Evolutionary conservation across 2,329 filamentous ascomycete species (phyloP).

Genomic region (Aspergillus tamarii): DNA sequence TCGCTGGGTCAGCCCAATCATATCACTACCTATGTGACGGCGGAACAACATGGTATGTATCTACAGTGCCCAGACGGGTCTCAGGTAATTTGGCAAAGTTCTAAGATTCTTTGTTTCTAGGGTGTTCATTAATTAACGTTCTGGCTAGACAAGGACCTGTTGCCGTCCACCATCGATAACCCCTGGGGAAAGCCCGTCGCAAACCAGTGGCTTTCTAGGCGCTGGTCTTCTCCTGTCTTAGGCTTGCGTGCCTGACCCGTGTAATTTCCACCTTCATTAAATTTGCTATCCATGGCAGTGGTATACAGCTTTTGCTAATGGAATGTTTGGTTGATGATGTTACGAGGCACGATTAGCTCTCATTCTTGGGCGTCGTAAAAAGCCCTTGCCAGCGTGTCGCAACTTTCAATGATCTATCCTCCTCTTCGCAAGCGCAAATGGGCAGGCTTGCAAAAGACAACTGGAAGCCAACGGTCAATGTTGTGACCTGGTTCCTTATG

Average conservation of each 20-base stretch:
- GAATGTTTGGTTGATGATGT: neutral
- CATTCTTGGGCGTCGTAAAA: neutral
- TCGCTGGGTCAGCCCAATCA: neutral
- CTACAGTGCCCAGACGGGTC: neutral
- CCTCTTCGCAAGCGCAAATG: neutral
- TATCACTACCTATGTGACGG: neutral
- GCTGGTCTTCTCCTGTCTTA: neutral
- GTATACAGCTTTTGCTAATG: neutral
- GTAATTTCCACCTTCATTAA: neutral
- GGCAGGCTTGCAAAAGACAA: neutral
- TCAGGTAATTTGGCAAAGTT: neutral
- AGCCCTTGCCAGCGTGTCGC: neutral
- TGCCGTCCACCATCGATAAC: neutral
- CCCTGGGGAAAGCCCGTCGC: neutral
- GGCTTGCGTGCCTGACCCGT: neutral
- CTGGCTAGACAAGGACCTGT: neutral
- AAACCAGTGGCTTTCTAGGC: neutral
- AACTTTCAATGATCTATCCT: neutral
- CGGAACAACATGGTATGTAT: neutral
- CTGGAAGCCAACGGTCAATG: slow-evolving; percentile 24
- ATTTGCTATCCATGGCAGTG: neutral
- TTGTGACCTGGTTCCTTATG: slow-evolving; percentile 34
- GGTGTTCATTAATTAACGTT: neutral
- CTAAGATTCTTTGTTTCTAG: neutral
- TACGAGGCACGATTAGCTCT: neutral